Base-by-base conservation (phyloP, 345 rosid species). In the Litchi chinensis region DNA sequence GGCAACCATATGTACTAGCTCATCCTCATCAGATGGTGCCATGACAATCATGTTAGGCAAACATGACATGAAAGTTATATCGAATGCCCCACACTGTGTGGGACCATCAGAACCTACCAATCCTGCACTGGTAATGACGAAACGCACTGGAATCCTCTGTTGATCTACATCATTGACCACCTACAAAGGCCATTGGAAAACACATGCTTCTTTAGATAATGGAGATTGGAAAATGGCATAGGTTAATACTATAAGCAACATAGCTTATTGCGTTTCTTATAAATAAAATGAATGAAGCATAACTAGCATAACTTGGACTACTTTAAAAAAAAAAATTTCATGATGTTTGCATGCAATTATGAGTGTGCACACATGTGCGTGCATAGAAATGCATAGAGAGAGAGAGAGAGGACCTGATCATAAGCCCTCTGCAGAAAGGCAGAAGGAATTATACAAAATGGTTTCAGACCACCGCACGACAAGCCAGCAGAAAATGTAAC, bases 401-500 rank as follows among this genome's bases (percentile, higher is more conserved):
- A 60, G 77, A 69, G 79, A 80, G 79, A 56, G 72, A 16, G 64
- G 79, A 95, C 99, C 98, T 95, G 97, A 77, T 95, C 99, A 80
- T 91, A 95, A 54, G 97, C 99, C 85, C 98, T 89, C 81, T 95
- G 98, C 74, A 95, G 90, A 84, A 91, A 91, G 70, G 99, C 60
- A 41, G 99, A 95, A 56, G 97, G 93, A 60, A 95, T 90, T 63
- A 93, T 85, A 84, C 98, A 95, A 82, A 93, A 95, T 75, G 99
- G 99, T 83, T 93, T 95, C 83, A 95, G 85, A 56, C 99, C 97
- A 18, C 97, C 98, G 68, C 97, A 91, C 21, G 97, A 84, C 78
- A 95, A 88, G 79, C 99, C 98, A 71, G 98, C 95, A n/a, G 98
- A 89, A 88, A 95, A 95, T 79, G 99, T 95, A 77, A 93, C 97